phyloP scores from a whole-genome alignment of 2,329 filamentous ascomycete species.

The Pseudogymnoascus sp. region DNA sequence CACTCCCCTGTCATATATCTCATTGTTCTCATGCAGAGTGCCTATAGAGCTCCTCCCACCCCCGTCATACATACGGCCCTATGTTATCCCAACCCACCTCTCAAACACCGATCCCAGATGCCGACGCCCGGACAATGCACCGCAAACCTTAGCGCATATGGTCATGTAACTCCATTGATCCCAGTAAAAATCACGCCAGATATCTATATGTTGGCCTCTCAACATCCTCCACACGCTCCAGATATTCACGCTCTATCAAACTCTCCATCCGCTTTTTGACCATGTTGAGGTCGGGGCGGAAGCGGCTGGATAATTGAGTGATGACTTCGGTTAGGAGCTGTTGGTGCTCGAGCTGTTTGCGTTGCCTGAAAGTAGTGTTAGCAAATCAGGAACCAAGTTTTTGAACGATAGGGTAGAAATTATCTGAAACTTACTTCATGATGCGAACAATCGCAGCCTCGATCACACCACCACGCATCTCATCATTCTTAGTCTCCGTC shows the following conservation, averaged over 20 bases:
- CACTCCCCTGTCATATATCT: background rate
- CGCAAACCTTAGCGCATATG: background rate
- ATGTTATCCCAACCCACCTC: background rate
- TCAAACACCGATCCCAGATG: constrained; percentile 4
- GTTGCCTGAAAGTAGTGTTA: constrained; percentile 50
- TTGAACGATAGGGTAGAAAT: background rate
- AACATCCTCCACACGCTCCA: constrained; percentile 64
- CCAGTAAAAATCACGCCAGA: constrained; percentile 45
- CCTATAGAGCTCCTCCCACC: background rate
- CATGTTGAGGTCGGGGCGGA: constrained; percentile 67
- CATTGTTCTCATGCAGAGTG: background rate
- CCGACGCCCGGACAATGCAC: background rate
- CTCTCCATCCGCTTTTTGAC: constrained; percentile 78
- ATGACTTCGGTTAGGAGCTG: constrained; percentile 65
- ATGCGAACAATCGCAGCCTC: constrained; percentile 73
- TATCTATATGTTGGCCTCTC: constrained; percentile 60
- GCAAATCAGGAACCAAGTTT: constrained; percentile 13
- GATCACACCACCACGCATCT: constrained; percentile 60
- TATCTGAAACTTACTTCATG: constrained; percentile 61
- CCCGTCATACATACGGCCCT: background rate
- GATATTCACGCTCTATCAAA: constrained; percentile 67
- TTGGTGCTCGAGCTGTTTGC: constrained; percentile 62
- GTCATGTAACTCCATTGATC: background rate
- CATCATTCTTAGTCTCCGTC: constrained; percentile 68
- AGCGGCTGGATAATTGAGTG: constrained; percentile 57